Evolutionary conservation across 345 rosid species (phyloP), one percentile per base, ranked within the genome.

Genomic region (Syzygium jambos): DNA sequence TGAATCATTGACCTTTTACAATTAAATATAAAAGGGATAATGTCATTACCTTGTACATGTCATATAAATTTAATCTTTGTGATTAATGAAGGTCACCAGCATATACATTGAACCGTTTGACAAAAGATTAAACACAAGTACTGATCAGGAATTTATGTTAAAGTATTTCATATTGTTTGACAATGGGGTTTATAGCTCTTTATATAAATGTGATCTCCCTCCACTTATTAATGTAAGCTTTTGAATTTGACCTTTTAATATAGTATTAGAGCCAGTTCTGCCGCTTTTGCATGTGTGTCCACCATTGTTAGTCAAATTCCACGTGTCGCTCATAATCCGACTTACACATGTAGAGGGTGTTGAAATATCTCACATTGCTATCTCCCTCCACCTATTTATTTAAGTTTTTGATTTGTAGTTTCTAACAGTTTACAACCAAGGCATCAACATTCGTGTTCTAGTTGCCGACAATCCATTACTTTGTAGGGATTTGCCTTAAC

Each of bases 401-500:
- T 13, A 10, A 68, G 22, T 30, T 68, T 15, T 68, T 65, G 22
- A 23, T 16, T 15, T 52, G 54, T 5, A 52, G 5, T 52, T 52
- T 52, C 5, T 5, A 5, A 15, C 6, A 3, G 41, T 38, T 38
- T 38, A 38, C 41, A 27, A 57, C 15, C 30, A 25, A 59, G 78
- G 41, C 11, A 65, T 65, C 43, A 14, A 43, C 27, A n/a, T 80
- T 14, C 21, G 15, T 16, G 9, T 17, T 34, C 13, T 4, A 34
- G 46, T 9, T 15, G 12, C 21, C 11, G 13, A 68, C 25, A 9
- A 68, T 68, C 46, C 46, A 6, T 34, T 17, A 17, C 38, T 55
- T n/a, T 51, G 86, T 84, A 92, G 96, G 87, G 86, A 11, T 86
- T 94, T 4, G 88, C 91, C 9, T 54, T 91, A 53, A 93, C 92